Evolutionary conservation across 2,329 filamentous ascomycete species (phyloP).

Genomic region (Cladosporium sp.): DNA sequence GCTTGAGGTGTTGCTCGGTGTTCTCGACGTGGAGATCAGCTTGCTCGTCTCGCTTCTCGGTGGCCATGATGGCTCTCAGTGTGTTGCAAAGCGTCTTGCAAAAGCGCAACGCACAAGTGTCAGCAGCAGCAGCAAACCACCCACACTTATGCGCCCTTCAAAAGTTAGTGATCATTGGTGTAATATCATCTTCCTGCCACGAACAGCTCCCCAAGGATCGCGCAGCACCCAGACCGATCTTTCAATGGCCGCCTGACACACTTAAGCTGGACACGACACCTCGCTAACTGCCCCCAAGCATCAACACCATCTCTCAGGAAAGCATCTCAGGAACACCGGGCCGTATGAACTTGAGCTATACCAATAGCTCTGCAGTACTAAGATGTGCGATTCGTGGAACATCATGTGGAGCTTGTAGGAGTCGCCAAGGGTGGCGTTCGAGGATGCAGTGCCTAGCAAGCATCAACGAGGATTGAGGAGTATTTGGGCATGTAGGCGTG

Average conservation of each 20-base stretch:
- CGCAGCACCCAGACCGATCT: neutral
- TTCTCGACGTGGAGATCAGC: slow-evolving; percentile 2
- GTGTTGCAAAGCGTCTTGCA: neutral
- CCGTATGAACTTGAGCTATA: neutral
- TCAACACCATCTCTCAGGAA: neutral
- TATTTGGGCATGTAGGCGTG: neutral
- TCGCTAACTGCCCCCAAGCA: neutral
- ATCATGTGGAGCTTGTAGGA: slow-evolving; percentile 3
- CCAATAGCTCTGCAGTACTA: neutral
- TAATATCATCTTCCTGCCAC: neutral
- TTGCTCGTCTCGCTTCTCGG: slow-evolving; percentile 7
- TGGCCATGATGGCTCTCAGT: neutral
- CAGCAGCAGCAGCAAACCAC: neutral
- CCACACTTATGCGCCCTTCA: neutral
- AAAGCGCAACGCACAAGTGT: neutral
- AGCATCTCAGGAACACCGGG: slow-evolving; percentile 1
- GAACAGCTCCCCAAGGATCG: neutral
- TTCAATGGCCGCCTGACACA: neutral
- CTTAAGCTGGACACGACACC: neutral
- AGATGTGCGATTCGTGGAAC: slow-evolving; percentile 15
- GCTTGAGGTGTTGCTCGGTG: slow-evolving; percentile 15
- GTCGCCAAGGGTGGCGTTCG: neutral
- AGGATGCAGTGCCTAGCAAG: neutral
- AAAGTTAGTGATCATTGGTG: neutral
- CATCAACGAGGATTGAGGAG: neutral